Evolutionary conservation across 345 rosid genomes (phyloP), one percentile per base, ranked within the genome.

Genomic region (Zanthoxylum bungeanum): DNA sequence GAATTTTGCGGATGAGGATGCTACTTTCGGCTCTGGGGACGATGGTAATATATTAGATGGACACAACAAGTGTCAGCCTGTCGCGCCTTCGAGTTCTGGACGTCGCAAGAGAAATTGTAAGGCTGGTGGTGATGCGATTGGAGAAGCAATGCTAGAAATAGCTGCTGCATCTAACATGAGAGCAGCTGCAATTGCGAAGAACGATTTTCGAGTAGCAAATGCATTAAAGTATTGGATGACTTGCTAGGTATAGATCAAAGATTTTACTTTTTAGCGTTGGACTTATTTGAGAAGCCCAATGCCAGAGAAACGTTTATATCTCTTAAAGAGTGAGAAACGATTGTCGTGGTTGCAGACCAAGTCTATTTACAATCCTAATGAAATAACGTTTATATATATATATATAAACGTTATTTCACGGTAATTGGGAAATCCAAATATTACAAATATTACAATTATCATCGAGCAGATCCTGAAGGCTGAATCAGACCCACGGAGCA

Each of bases 71-170:
- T 85, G 77, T 55, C 89, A 77, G 36, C 70, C 86, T 30, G 61
- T 39, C 33, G 73, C 68, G 0, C 79, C 89, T 16, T 78, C 83
- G 28, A 67, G 67, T 84, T 83, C 86, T 30, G 81, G 87, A 60
- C 66, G 80, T 21, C 84, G 83, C 59, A 93, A 89, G 85, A 85
- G 93, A 81, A 76, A 81, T 56, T 85, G 92, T 47, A 87, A 87
- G 77, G 91, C 92, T 57, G 80, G 86, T 9, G 97, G 96, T 49
- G 93, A 89, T 75, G 91, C 96, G 46, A 91, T 87, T 37, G 96
- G 87, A 33, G 98, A 93, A 55, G 98, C 97, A n/a, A 91, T 89
- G 96, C 84, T 91, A 4, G 93, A 89, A 78, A 93, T 93, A 40
- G 97, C 97, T 1, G 89, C 93, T 60, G 96, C 89, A 64, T 93